These are phyloP conservation scores for Arxiozyma slooffiae DNA, from an alignment of 1,139 yeast species.

Conservation along the genomic window DNA sequence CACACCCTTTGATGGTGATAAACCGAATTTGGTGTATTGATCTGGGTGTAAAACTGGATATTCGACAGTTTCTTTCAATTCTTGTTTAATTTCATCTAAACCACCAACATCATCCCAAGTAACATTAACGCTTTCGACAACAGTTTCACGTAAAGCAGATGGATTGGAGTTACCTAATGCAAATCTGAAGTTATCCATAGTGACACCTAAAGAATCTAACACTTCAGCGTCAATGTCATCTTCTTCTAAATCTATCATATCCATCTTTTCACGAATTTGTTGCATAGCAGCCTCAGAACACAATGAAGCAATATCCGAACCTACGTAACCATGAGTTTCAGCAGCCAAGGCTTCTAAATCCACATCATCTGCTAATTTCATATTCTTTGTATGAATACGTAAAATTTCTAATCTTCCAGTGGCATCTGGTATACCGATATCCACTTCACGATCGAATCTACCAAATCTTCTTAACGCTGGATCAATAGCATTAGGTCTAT, in stretches of 20 bases:
- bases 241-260: constrained; percentile 90
- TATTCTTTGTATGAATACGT: constrained; percentile 89
- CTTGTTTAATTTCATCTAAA: constrained; percentile 87
- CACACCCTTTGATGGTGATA: constrained; percentile 96
- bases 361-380: constrained; percentile 92
- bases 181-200: constrained; percentile 97
- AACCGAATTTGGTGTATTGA: constrained; percentile 94
- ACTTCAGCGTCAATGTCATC: constrained; percentile 96
- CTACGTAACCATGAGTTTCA: constrained; percentile 96
- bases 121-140: constrained; percentile 95
- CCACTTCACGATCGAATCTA: constrained; percentile 97
- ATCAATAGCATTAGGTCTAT: constrained; percentile 96
- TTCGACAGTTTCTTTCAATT: constrained; percentile 96
- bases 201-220: constrained; percentile 90
- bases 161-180: constrained; percentile 98
- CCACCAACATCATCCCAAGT: constrained; percentile 87
- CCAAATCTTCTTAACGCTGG: constrained; percentile 98
- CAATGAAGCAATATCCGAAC: constrained; percentile 87
- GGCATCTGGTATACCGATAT: constrained; percentile 97
- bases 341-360: constrained; percentile 86
- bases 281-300: constrained; percentile 99
- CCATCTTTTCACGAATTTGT: constrained; percentile 99
- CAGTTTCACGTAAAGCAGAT: constrained; percentile 98
- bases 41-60: constrained; percentile 98
- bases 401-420: constrained; percentile 95